Base-by-base conservation (phyloP, 805 yeast species). In the Trichomonascus vanleenenianus region DNA sequence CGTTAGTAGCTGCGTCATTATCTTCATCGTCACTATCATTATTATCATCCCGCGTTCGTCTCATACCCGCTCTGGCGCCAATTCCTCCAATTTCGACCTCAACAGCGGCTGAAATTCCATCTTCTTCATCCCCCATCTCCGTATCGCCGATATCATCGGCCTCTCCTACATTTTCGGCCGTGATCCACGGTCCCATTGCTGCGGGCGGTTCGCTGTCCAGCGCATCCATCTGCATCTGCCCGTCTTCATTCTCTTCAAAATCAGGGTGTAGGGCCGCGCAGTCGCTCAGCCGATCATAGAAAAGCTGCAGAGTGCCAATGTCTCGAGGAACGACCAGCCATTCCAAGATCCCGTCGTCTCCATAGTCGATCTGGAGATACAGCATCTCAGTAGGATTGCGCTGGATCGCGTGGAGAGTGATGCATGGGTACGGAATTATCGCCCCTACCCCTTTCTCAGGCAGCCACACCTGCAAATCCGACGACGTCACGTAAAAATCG, bases 361-460 rank as follows among this genome's bases (percentile, higher is more conserved):
- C 40, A 11, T 35, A 5, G 30, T 51, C 49, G 31, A 59, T 16
- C 41, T 58, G 59, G 11, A 57, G 30, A 43, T 59, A 55, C 10
- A 57, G 25, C 4, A 42, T 5, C 4, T 27, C 15, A 16, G 35
- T 15, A 3, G 40, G 34, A 19, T 46, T 48, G 20, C 33, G 36
- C n/a, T 55, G 51, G 4, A 53, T 49, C 5, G 62, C 64, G 42
- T 60, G 62, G n/a, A 59, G 49, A 12, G 52, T 43, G 5, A 60
- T 47, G 22, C 49, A 49, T 7, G 39, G 53, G 37, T 57, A 56
- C n/a, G 52, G 49, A 11, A 61, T 46, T 8, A 48, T 22, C 15
- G 48, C 14, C 3, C 63, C 64, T 3, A 19, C 35, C 10, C 20
- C 18, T 2, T 16, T 5, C 10, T 45, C 46, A 4, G 51, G 39